Evolutionary conservation across 805 yeast species (phyloP).

Genomic region (Candida berthetii): DNA sequence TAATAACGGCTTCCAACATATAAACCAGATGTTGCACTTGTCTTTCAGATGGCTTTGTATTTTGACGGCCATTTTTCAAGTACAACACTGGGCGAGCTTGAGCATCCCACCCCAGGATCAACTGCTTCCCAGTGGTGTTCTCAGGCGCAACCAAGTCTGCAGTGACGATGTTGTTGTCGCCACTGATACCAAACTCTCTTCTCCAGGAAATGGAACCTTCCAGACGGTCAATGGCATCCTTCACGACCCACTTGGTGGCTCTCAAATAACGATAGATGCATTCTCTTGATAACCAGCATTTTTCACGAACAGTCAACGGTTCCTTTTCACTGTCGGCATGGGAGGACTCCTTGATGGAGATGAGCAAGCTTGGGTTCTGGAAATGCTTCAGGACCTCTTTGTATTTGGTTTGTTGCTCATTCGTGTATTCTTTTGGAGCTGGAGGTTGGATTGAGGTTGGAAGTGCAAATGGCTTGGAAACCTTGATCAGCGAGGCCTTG

Average conservation of each 20-base stretch:
- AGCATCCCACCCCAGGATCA: slow-evolving; percentile 79
- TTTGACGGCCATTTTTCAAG: slow-evolving; percentile 86
- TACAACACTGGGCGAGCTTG: slow-evolving; percentile 84
- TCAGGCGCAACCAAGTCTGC: slow-evolving; percentile 50
- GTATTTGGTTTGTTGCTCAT: slow-evolving; percentile 53
- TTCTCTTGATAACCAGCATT: slow-evolving; percentile 85
- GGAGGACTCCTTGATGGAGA: slow-evolving; percentile 42
- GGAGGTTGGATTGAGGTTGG: slow-evolving; percentile 51
- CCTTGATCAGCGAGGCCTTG: slow-evolving; percentile 6
- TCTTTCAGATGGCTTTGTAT: slow-evolving; percentile 76
- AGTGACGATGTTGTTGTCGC: slow-evolving; percentile 40
- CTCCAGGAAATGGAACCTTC: slow-evolving; percentile 79
- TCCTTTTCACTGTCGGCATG: slow-evolving; percentile 26
- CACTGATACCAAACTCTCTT: slow-evolving; percentile 71
- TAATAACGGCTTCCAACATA: slow-evolving; percentile 82
- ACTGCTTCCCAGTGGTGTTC: slow-evolving; percentile 84
- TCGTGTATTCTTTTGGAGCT: slow-evolving; percentile 34
- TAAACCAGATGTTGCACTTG: slow-evolving; percentile 92
- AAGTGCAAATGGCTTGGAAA: slow-evolving; percentile 43
- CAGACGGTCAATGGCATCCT: slow-evolving; percentile 64
- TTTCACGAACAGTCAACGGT: slow-evolving; percentile 42
- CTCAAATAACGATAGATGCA: slow-evolving; percentile 79
- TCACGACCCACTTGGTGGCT: slow-evolving; percentile 80
- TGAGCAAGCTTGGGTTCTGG: slow-evolving; percentile 38
- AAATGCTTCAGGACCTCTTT: slow-evolving; percentile 53